These are phyloP conservation scores for Phytophthora aleatoria DNA, from an alignment of 352 stramenopile genomes.

Conservation along the genomic window DNA sequence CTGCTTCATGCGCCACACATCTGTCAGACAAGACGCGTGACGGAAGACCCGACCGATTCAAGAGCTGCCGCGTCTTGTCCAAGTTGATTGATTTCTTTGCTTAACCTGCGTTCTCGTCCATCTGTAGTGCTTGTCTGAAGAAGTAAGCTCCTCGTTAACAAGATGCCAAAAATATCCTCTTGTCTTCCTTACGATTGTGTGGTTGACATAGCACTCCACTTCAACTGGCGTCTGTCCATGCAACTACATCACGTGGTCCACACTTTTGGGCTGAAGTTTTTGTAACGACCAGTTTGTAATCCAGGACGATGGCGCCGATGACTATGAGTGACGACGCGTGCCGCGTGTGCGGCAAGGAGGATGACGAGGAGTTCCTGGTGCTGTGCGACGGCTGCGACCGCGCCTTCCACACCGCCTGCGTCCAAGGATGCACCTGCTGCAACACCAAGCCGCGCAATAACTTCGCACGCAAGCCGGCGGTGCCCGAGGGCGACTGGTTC, in stretches of 20 bases:
- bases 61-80: constrained; percentile 9
- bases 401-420: constrained; percentile 77
- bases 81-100: constrained; percentile 6
- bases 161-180: background rate
- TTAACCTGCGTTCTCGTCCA: constrained; percentile 14
- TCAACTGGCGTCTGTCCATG: constrained; percentile 20
- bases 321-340: constrained; percentile 71
- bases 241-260: constrained; percentile 22
- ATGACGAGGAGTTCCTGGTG: constrained; percentile 79
- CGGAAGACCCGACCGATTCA: constrained; percentile 1
- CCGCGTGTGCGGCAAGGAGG: constrained; percentile 77
- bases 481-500: constrained; percentile 86
- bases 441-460: constrained; percentile 77
- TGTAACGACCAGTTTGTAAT: constrained; percentile 22
- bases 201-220: background rate
- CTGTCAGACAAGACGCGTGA: constrained; percentile 16
- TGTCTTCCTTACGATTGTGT: background rate
- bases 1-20: background rate
- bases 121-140: constrained; percentile 10
- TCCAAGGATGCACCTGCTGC: constrained; percentile 79
- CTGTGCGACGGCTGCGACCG: constrained; percentile 84
- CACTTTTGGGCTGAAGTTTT: constrained; percentile 21
- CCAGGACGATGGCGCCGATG: constrained; percentile 31
- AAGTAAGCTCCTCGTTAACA: constrained; percentile 2
- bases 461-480: constrained; percentile 73